Evolutionary conservation across 257 asterid species (phyloP), one percentile per base, ranked within the genome.

Genomic region (Thymus quinquecostatus): DNA sequence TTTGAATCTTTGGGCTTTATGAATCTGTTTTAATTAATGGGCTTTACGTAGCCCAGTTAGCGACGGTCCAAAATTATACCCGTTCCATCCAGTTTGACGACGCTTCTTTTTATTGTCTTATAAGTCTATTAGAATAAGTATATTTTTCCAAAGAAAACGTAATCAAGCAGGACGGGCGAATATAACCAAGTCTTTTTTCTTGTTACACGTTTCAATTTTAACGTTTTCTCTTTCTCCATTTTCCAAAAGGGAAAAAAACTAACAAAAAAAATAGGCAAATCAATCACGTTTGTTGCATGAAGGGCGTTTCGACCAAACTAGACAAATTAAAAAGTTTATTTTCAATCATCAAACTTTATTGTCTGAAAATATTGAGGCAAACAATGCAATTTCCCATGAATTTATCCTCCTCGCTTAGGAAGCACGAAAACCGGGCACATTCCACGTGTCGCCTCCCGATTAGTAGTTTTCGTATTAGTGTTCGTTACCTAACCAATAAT

Each of bases 291-390:
- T 9, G 53, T 58, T 12, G 54, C 63, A 48, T 14, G 62, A 62
- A 67, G 4, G 14, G 55, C 51, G 59, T 74, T 54, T 13, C 34
- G 66, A 60, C 62, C 44, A 13, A 6, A 8, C 58, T 29, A 74
- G 55, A 63, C 73, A 77, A 32, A 30, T 28, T 8, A 58, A 33
- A 5, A 12, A 58, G 5, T 4, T 2, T 55, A 9, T 28, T 29
- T 21, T 55, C 62, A 72, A 64, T 65, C n/a, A 72, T 59, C 66
- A 44, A 0, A 65, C 75, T 74, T 78, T 74, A 60, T 3, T 86
- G 91, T 84, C 85, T 75, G 64, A 66, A 73, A 70, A 61, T 41
- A 47, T 43, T 40, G 1, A 51, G 74, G 85, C 84, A 84, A 5
- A 13, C 33, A 32, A 11, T 60, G 66, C 75, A 60, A 51, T 49